phyloP scores from a whole-genome alignment of 805 yeast species.

The Lipomyces lipofer region DNA sequence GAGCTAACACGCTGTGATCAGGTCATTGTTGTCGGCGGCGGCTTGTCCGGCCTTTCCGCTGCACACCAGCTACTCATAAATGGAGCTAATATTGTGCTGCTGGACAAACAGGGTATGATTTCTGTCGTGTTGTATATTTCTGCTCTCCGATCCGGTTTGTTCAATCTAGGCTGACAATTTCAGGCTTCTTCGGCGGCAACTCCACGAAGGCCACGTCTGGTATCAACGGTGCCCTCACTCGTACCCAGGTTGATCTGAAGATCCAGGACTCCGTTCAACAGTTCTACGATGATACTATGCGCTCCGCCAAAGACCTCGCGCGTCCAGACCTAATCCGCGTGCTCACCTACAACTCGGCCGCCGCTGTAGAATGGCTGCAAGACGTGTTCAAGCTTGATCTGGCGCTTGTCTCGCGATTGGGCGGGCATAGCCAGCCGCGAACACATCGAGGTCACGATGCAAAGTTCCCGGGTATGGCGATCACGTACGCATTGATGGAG shows the following conservation, averaged over 20 bases:
- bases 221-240: conserved; percentile 70
- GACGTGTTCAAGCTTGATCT: conserved; percentile 61
- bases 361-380: conserved; percentile 74
- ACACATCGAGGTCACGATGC: conserved; percentile 77
- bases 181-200: conserved; percentile 60
- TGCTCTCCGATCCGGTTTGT: neutral
- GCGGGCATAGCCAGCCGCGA: conserved; percentile 79
- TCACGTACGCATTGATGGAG: conserved; percentile 55
- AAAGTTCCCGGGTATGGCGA: conserved; percentile 66
- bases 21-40: conserved; percentile 62
- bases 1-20: neutral
- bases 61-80: conserved; percentile 57
- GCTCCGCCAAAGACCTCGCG: conserved; percentile 64
- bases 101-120: conserved; percentile 51
- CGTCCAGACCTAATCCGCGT: conserved; percentile 59
- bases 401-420: conserved; percentile 69
- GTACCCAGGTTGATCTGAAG: conserved; percentile 53
- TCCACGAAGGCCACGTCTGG: conserved; percentile 70
- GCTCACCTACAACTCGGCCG: conserved; percentile 60
- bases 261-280: conserved; percentile 58
- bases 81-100: conserved; percentile 54
- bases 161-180: neutral
- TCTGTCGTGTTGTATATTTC: too few relatives aligned
- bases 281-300: conserved; percentile 66
- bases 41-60: conserved; percentile 63